A percentile compares a stretch with the other conserved stretches of the same genome.
Evolutionary conservation across 805 yeast species (phyloP).

Genomic region (Starmera amethionina): DNA sequence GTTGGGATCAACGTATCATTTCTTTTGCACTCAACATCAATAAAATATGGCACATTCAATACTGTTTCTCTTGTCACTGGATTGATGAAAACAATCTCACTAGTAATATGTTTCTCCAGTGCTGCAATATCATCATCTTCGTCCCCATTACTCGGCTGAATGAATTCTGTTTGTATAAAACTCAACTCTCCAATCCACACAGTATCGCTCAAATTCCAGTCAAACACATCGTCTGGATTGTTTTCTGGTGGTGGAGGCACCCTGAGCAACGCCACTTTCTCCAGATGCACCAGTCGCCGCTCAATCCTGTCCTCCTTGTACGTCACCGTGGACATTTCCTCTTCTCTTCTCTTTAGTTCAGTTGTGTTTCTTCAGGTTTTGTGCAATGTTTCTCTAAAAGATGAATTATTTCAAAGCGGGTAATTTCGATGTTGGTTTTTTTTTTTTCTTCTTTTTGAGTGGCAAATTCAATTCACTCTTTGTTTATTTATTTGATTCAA

Average conservation of each 20-base stretch:
- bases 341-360: background rate
- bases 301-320: background rate
- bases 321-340: background rate
- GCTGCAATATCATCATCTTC: conserved; percentile 21
- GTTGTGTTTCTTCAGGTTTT: background rate
- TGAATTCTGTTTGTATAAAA: conserved; percentile 18
- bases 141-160: conserved; percentile 16
- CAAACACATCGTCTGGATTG: conserved; percentile 5
- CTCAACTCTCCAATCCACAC: conserved; percentile 25
- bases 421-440: background rate
- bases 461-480: too few species aligned
- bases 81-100: too few species aligned
- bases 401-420: background rate
- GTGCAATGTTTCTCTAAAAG: too few species aligned
- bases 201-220: conserved; percentile 24
- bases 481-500: background rate
- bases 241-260: conserved; percentile 9
- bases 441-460: background rate
- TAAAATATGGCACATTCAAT: too few species aligned
- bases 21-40: conserved; percentile 13
- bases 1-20: conserved; percentile 3
- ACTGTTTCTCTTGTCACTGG: too few species aligned
- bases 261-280: conserved; percentile 5
- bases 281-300: background rate
- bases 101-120: conserved; percentile 6